These are phyloP conservation scores for Hymenoscyphus occultus DNA, from an alignment of 2,329 filamentous ascomycete species.

Conservation along the genomic window DNA sequence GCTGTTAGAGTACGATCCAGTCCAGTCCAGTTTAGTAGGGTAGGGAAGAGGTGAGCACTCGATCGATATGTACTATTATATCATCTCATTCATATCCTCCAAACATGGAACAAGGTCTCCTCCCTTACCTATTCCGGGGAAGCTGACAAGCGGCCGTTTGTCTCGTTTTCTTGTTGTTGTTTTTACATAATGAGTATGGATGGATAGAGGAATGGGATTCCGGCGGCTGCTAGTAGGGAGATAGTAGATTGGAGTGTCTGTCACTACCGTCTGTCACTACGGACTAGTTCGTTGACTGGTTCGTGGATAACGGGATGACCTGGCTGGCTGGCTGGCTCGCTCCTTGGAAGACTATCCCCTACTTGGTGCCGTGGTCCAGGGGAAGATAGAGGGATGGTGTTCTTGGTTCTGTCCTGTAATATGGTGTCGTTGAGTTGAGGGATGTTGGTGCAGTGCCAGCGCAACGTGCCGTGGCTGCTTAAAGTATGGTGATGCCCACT, in stretches of 20 bases:
- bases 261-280: no score
- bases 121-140: background rate
- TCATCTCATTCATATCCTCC: no score
- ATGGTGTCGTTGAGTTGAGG: constrained; percentile 22
- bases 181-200: constrained; percentile 7
- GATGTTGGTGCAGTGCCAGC: constrained; percentile 24
- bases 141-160: background rate
- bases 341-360: background rate
- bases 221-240: background rate
- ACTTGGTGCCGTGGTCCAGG: background rate
- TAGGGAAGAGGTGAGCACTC: no score
- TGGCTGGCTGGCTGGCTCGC: no score
- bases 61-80: no score
- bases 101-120: background rate
- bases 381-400: background rate
- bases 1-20: no score
- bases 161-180: no score
- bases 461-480: constrained; percentile 16
- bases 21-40: no score
- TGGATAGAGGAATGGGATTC: constrained; percentile 7
- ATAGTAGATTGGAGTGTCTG: no score
- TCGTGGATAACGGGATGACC: no score
- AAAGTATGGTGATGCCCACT: constrained; percentile 17
- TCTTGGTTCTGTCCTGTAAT: constrained; percentile 16
- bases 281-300: no score